Evolutionary conservation across 202 grass and related monocot genomes (phyloP).

Genomic region (Digitaria exilis): DNA sequence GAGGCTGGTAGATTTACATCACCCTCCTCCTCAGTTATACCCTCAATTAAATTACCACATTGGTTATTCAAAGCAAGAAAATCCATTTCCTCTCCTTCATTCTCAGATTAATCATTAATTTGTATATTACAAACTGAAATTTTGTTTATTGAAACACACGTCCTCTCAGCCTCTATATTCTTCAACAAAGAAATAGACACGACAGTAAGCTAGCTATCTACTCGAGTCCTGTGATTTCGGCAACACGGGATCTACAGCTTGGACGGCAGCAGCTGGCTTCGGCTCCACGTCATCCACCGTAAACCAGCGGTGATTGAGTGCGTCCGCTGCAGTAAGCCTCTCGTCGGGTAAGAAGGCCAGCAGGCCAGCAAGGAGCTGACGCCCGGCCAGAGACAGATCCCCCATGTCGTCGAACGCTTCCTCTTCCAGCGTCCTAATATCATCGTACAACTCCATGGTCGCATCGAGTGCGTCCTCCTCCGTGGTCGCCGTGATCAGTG

Average conservation of each 20-base stretch:
- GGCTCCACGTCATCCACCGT: background rate
- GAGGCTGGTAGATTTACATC: too few relatives aligned
- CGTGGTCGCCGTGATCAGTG: background rate
- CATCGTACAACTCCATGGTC: background rate
- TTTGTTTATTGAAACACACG: too few relatives aligned
- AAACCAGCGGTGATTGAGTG: conserved; percentile 39
- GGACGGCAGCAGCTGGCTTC: background rate
- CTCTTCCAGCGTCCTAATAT: background rate
- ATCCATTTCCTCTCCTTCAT: background rate
- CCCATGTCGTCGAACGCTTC: background rate
- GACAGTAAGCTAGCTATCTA: too few relatives aligned
- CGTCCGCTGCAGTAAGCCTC: conserved; percentile 28
- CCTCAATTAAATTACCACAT: too few relatives aligned
- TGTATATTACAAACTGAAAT: too few relatives aligned
- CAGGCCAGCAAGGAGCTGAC: conserved; percentile 22
- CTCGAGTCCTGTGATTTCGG: background rate
- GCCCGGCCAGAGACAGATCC: conserved; percentile 13
- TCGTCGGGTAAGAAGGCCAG: conserved; percentile 1
- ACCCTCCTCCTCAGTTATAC: too few relatives aligned
- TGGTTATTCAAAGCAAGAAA: background rate
- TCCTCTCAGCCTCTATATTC: too few relatives aligned
- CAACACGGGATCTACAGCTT: background rate
- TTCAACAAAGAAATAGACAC: too few relatives aligned
- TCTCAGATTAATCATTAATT: background rate
- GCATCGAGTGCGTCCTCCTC: background rate